Evolutionary conservation across 305 asterid genomes (phyloP).

Genomic region (Fraxinus sp.): DNA sequence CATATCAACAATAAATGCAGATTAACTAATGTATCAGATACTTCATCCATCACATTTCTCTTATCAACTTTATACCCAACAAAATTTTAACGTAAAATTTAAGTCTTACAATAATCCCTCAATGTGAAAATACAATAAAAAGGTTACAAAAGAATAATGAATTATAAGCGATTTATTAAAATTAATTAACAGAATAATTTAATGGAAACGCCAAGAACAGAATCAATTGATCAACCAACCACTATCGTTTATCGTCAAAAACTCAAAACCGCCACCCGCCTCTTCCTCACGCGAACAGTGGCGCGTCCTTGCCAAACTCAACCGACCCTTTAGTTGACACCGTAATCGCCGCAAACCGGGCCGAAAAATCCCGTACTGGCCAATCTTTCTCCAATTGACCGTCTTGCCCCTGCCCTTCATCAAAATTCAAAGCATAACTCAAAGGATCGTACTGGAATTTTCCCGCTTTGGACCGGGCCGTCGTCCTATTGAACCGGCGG

Average conservation of each 20-base stretch:
- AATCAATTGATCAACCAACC: neutral
- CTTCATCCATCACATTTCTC: neutral
- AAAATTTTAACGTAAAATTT: neutral
- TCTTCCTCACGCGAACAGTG: slow-evolving; percentile 22
- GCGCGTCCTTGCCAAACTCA: slow-evolving; percentile 32
- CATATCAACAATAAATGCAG: neutral
- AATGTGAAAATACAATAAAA: neutral
- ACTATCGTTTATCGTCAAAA: neutral
- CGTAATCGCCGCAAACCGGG: slow-evolving; percentile 49
- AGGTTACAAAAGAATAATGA: neutral
- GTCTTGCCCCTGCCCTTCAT: slow-evolving; percentile 47
- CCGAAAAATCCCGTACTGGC: slow-evolving; percentile 45
- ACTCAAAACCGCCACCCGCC: neutral
- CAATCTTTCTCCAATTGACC: slow-evolving; percentile 43
- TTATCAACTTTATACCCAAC: neutral
- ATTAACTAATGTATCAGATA: too few relatives aligned
- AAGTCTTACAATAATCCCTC: neutral
- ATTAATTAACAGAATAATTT: neutral
- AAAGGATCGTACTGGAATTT: slow-evolving; percentile 64
- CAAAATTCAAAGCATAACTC: slow-evolving; percentile 76
- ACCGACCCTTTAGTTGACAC: slow-evolving; percentile 12
- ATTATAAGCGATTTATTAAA: neutral
- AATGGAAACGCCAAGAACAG: neutral
- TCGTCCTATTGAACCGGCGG: slow-evolving; percentile 50
- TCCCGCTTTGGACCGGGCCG: slow-evolving; percentile 28